Base-by-base conservation (phyloP, 2,329 filamentous ascomycete species). In the Juglanconis juglandina region DNA sequence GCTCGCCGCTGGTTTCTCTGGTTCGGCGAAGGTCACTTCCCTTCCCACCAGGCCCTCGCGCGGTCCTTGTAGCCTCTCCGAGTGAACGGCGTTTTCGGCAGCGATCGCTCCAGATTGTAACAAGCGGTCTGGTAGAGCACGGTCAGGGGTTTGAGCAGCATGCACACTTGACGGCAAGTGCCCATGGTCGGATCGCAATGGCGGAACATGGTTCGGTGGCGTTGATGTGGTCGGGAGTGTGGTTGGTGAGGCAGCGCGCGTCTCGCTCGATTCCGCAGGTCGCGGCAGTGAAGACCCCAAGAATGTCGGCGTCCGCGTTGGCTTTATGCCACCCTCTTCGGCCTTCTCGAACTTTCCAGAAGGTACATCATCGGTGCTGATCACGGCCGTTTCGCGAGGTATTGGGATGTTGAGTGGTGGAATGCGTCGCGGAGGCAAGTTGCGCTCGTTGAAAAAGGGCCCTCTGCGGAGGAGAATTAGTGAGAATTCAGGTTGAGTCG, bases 401-500 rank as follows among this genome's bases (percentile, higher is more conserved):
- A 54, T 56, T 13, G 58, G 34, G 50, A 53, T 46, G 41, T 47
- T 37, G 34, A 59, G 50, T 53, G 51, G 66, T 37, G 50, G 61
- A 61, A 58, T 65, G 66, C 32, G 56, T 37, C 64, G 63, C 49
- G 48, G 14, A 6, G 63, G 63, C 48, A 65, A 53, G 58, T 61
- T 59, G 55, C 55, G 56, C 58, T 65, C 63, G 50, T 65, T 61
- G 34, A 65, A 56, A 34, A 52, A 61, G 8, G 61, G 61, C 14
- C 61, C 54, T 56, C 58, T 59, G 47, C 44, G 56, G 66, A 57
- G 58, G 58, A 46, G 60, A 58, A 62, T 70, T 65, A 69, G 66
- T 56, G 62, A 35, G 59, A 51, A 52, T 53, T 50, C 48, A 56
- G 48, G 56, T 63, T 56, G 63, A 56, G 61, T 53, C 56, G 63